phyloP scores from a whole-genome alignment of 495 filamentous ascomycete species.

The Penicillium waksmanii region DNA sequence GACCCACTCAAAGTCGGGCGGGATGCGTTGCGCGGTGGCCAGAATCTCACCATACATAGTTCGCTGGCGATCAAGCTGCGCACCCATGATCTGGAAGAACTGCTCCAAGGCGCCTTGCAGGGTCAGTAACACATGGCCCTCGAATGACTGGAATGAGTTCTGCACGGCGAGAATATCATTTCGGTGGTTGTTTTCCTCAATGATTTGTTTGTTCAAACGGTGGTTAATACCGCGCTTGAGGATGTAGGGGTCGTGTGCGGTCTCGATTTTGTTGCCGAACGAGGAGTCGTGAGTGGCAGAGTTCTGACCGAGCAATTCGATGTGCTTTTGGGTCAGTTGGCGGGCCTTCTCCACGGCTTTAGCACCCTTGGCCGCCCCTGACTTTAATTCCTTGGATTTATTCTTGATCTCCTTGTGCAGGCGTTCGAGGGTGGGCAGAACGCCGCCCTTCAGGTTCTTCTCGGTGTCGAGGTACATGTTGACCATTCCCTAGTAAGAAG shows the following conservation, averaged over 20 bases:
- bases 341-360: slow-evolving; percentile 93
- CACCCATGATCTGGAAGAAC: slow-evolving; percentile 75
- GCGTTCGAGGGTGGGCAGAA: slow-evolving; percentile 85
- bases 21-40: slow-evolving; percentile 73
- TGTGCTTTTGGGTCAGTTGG: slow-evolving; percentile 86
- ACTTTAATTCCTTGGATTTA: slow-evolving; percentile 83
- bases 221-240: slow-evolving; percentile 79
- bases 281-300: slow-evolving; percentile 74
- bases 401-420: slow-evolving; percentile 95
- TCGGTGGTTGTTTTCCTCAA: slow-evolving; percentile 92
- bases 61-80: slow-evolving; percentile 79
- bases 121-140: slow-evolving; percentile 81
- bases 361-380: slow-evolving; percentile 81
- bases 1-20: slow-evolving; percentile 91
- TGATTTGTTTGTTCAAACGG: slow-evolving; percentile 85
- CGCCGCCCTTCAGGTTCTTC: slow-evolving; percentile 78
- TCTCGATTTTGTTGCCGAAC: slow-evolving; percentile 63
- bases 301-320: slow-evolving; percentile 87
- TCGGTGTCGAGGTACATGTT: slow-evolving; percentile 88
- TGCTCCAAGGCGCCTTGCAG: slow-evolving; percentile 79
- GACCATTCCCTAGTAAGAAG: slow-evolving; percentile 63
- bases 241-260: slow-evolving; percentile 84
- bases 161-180: slow-evolving; percentile 89
- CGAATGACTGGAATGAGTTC: slow-evolving; percentile 84
- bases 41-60: slow-evolving; percentile 84